Conservation (phyloP, 306 rosid species). For the Cucurbita moschata region DNA sequence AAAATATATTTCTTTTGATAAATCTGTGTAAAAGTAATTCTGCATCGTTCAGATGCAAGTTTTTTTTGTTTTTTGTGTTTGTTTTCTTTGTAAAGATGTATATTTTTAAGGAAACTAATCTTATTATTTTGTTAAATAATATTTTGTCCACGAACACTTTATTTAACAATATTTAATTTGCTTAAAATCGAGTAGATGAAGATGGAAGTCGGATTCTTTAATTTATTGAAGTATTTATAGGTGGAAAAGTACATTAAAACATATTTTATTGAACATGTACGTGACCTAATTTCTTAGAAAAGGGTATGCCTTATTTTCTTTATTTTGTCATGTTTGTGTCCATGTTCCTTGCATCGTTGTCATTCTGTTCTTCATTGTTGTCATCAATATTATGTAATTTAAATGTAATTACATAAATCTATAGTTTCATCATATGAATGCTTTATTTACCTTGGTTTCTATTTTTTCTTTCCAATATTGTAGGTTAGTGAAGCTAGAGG, state of each 20-base stretch:
- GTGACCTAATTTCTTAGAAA: background rate
- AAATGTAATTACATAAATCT: background rate
- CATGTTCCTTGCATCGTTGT: background rate
- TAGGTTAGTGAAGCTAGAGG: conserved; percentile 99
- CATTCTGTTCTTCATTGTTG: background rate
- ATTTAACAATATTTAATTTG: background rate
- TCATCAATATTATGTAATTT: background rate
- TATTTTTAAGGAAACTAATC: background rate
- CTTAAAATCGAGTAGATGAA: background rate
- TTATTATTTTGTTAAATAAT: background rate
- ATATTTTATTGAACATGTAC: background rate
- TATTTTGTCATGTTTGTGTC: background rate
- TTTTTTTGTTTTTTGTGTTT: background rate
- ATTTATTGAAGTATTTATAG: background rate
- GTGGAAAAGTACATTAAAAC: background rate
- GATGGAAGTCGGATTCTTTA: background rate
- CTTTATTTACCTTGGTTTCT: background rate
- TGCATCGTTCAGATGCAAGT: background rate
- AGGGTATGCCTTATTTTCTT: background rate
- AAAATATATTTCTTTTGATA: background rate
- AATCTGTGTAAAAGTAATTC: background rate
- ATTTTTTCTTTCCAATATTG: conserved; percentile 19
- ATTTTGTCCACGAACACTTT: background rate
- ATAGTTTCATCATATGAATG: background rate
- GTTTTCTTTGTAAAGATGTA: background rate